These are phyloP conservation scores for Tylopilus vinaceipallidus DNA, from an alignment of 768 basidiomycete species.

Conservation along the genomic window DNA sequence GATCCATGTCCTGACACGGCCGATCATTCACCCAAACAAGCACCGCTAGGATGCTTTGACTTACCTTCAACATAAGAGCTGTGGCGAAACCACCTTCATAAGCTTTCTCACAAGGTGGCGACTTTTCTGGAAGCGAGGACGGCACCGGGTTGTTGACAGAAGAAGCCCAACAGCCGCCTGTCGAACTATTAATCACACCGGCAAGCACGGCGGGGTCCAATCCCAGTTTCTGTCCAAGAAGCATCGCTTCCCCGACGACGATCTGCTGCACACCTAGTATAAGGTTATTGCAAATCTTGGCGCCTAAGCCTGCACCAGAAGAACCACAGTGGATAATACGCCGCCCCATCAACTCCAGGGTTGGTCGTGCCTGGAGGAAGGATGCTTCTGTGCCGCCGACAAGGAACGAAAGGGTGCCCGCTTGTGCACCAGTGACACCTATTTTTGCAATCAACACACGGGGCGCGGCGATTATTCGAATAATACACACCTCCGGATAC, in stretches of 20 bases:
- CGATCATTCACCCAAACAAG: conserved; percentile 5
- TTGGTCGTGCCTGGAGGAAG: conserved; percentile 56
- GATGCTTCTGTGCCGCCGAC: conserved; percentile 72
- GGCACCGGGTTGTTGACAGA: conserved; percentile 89
- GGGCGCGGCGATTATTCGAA: background rate
- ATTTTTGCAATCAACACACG: conserved; percentile 6
- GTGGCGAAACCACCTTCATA: conserved; percentile 89
- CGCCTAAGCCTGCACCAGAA: conserved; percentile 78
- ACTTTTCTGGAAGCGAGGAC: conserved; percentile 62
- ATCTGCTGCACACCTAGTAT: conserved; percentile 79
- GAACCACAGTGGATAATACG: conserved; percentile 82
- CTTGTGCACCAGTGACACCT: conserved; percentile 87
- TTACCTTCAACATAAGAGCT: conserved; percentile 78
- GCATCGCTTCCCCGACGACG: conserved; percentile 87
- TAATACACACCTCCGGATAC: conserved; percentile 79
- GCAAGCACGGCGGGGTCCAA: conserved; percentile 75
- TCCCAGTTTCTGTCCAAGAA: conserved; percentile 80
- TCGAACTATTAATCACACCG: conserved; percentile 81
- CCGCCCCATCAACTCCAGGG: conserved; percentile 73
- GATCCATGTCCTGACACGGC: conserved; percentile 69
- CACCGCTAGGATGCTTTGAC: background rate
- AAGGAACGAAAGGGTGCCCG: conserved; percentile 87
- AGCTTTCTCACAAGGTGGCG: conserved; percentile 78
- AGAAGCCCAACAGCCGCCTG: conserved; percentile 81
- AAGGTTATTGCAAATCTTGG: conserved; percentile 90